Conservation (phyloP, 257 asterid genomes). For the Solanum microdontum region DNA sequence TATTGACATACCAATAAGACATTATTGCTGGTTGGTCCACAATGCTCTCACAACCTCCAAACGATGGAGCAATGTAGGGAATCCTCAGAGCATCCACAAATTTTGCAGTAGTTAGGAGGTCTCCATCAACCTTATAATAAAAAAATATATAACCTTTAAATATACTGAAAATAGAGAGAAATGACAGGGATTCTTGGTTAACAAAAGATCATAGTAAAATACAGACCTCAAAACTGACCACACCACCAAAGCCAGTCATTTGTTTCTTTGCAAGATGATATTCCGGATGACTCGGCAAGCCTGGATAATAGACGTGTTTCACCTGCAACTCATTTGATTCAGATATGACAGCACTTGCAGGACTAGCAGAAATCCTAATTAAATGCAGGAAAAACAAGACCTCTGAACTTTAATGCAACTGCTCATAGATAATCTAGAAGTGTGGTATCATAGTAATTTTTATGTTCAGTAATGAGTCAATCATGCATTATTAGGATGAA, state of each 20-base stretch:
- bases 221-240: slow-evolving; percentile 93
- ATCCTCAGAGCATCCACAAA: slow-evolving; percentile 71
- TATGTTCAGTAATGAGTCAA: background rate
- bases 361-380: background rate
- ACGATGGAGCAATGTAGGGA: slow-evolving; percentile 90
- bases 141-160: background rate
- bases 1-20: slow-evolving; percentile 68
- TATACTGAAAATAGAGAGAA: background rate
- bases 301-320: slow-evolving; percentile 73
- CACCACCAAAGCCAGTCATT: slow-evolving; percentile 95
- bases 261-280: slow-evolving; percentile 73
- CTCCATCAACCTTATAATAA: slow-evolving; percentile 63
- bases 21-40: slow-evolving; percentile 94
- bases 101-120: slow-evolving; percentile 55
- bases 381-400: background rate
- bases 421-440: background rate
- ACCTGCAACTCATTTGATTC: slow-evolving; percentile 35
- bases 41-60: slow-evolving; percentile 94
- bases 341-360: background rate
- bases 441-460: background rate
- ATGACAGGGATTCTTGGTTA: background rate
- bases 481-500: background rate
- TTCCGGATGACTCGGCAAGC: slow-evolving; percentile 88
- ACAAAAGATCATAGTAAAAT: background rate
- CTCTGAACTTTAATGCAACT: background rate